Base-by-base conservation (phyloP, 2,329 filamentous ascomycete species). In the Chaetomium sp. region DNA sequence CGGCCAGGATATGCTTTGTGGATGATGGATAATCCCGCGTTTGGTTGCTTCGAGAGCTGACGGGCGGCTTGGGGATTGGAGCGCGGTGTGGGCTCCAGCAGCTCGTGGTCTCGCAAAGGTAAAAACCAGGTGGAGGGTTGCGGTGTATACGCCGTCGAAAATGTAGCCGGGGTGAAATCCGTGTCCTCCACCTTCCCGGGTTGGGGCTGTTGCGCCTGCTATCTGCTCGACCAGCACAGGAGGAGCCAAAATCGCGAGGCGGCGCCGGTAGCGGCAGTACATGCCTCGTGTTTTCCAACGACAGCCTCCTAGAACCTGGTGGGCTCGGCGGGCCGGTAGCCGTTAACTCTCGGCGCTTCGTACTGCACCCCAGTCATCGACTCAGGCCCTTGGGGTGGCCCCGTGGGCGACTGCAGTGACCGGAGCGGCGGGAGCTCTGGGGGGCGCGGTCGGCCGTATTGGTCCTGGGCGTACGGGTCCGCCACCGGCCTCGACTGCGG, bases 321-420 rank as follows among this genome's bases (percentile, higher is more conserved):
- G 31, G 59, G 62, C 42, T 78, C 80, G 63, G 72, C 69, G 25
- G 72, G 73, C 50, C 82, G 80, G 68, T 79, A 85, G 5, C 81
- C 82, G 65, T 81, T 82, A 8, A 76, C 68, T 25, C 80, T 78
- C 2, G 82, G 77, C 6, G 77, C 76, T 31, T 87, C 85, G 59
- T 89, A 89, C 71, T 88, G 86, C 6, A 89, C 85, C 1, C 87
- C 87, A 1, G 85, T 87, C 87, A 89, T 89, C 0, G 85, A 84
- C 25, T 89, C 86, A 1, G 86, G 82, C 0, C 65, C 59, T 13
- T 75, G 76, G 33, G 75, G 78, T 5, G 27, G 53, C 19, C 77
- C 72, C 9, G 82, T 73, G 63, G 75, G 76, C 58, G 77, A 78
- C 70, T 79, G 82, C 19, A 87, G 74, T 19, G 82, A 80, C 12